Evolutionary conservation across 2,329 filamentous ascomycete genomes (phyloP).

Genomic region (Nannizziopsis arthrosporioides): DNA sequence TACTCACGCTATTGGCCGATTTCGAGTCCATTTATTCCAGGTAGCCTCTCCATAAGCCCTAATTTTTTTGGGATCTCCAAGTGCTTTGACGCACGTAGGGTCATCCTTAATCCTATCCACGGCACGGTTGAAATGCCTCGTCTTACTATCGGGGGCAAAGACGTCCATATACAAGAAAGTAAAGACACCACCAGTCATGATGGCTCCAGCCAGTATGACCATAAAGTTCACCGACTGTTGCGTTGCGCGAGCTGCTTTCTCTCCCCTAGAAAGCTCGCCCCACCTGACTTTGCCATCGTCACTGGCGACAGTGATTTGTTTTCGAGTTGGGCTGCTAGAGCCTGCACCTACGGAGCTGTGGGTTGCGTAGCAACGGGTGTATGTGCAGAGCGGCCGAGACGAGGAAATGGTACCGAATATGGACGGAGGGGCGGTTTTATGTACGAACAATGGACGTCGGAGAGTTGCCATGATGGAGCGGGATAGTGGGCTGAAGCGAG

Average conservation of each 20-base stretch:
- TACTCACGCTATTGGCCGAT: conserved; percentile 43
- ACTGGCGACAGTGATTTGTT: conserved; percentile 68
- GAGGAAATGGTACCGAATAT: neutral
- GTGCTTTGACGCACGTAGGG: conserved; percentile 55
- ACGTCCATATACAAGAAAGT: conserved; percentile 73
- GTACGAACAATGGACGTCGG: neutral
- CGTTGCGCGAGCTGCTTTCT: conserved; percentile 74
- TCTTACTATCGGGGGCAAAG: conserved; percentile 74
- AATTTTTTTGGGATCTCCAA: conserved; percentile 66
- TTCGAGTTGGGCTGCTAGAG: conserved; percentile 44
- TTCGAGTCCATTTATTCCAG: conserved; percentile 65
- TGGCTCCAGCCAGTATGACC: conserved; percentile 61
- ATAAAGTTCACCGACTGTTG: conserved; percentile 86
- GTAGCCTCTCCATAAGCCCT: conserved; percentile 71
- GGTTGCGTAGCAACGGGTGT: conserved; percentile 48
- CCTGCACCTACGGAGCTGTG: conserved; percentile 37
- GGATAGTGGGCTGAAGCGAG: neutral
- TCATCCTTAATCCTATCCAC: conserved; percentile 68
- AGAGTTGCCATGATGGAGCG: conserved; percentile 1
- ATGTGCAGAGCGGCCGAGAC: conserved; percentile 8
- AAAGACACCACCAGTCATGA: conserved; percentile 67
- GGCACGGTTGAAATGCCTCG: conserved; percentile 75
- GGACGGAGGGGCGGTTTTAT: neutral
- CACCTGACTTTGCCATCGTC: conserved; percentile 76
- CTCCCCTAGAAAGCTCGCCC: conserved; percentile 59